A percentile compares a stretch with the other conserved stretches of the same genome.
Evolutionary conservation across 352 stramenopile species (phyloP).

Genomic region (Phytophthora citrophthora): DNA sequence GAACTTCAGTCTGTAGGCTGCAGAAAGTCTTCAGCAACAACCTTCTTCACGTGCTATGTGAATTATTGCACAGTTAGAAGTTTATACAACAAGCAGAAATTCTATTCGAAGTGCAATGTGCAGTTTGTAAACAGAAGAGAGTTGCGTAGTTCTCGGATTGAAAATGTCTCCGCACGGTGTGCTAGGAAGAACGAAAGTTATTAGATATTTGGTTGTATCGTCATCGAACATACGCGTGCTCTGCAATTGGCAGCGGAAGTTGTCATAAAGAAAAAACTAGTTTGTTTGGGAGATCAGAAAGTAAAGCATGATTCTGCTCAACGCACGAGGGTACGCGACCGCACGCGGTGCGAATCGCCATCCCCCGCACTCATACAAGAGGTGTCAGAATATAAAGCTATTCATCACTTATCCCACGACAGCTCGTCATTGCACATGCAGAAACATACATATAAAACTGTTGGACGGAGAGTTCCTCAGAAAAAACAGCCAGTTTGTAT

Average conservation of each 20-base stretch:
- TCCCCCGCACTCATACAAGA: conserved; percentile 88
- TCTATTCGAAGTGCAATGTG: too few relatives aligned
- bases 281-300: conserved; percentile 54
- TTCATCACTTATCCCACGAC: conserved; percentile 76
- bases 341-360: conserved; percentile 64
- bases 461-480: conserved; percentile 69
- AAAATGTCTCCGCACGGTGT: conserved; percentile 65
- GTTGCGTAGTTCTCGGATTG: conserved; percentile 57
- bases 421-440: conserved; percentile 8
- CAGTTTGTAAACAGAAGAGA: background rate
- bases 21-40: too few relatives aligned
- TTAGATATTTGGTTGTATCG: conserved; percentile 76
- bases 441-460: conserved; percentile 2
- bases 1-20: too few relatives aligned
- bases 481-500: conserved; percentile 88
- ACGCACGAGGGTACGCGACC: conserved; percentile 49
- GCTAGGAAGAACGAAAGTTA: conserved; percentile 92
- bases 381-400: conserved; percentile 91
- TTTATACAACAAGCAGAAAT: too few relatives aligned
- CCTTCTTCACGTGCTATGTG: too few relatives aligned
- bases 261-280: background rate
- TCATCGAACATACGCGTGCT: conserved; percentile 63
- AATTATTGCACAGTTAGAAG: too few relatives aligned
- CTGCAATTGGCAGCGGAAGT: background rate
- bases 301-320: conserved; percentile 87